These are phyloP conservation scores for Phytopythium aichiense DNA, from an alignment of 352 stramenopile genomes.

Conservation along the genomic window DNA sequence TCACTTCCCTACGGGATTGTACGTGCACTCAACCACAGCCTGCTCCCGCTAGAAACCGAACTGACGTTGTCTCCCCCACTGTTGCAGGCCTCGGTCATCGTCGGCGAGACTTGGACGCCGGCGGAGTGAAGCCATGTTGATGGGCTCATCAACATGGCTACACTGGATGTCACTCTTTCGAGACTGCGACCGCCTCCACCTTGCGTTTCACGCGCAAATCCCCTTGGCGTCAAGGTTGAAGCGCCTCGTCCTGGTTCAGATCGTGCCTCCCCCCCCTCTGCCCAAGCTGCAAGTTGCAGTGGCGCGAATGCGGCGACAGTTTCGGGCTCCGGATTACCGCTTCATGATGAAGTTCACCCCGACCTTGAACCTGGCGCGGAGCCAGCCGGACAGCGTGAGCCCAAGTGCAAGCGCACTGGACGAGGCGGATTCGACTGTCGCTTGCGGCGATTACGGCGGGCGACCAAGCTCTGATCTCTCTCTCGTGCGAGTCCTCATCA, in stretches of 20 bases:
- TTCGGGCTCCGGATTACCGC: neutral
- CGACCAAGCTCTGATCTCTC: neutral
- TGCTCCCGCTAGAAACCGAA: too few relatives aligned
- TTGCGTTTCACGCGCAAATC: neutral
- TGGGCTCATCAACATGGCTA: neutral
- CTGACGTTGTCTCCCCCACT: neutral
- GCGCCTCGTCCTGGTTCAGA: neutral
- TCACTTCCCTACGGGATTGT: conserved; percentile 7
- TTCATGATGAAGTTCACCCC: too few relatives aligned
- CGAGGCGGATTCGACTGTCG: conserved; percentile 3
- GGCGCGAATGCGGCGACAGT: neutral
- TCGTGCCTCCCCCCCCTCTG: too few relatives aligned
- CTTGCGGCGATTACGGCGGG: neutral
- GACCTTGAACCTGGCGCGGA: neutral
- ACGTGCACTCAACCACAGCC: neutral
- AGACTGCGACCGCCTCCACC: neutral
- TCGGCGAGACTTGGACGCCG: neutral
- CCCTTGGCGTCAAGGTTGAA: neutral
- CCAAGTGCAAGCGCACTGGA: conserved; percentile 1
- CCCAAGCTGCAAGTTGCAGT: conserved; percentile 3
- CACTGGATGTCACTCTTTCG: neutral
- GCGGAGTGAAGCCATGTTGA: neutral
- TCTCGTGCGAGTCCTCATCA: neutral
- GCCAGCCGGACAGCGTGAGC: too few relatives aligned
- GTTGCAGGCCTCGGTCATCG: neutral